A percentile compares a stretch with the other conserved stretches of the same genome.
These are phyloP conservation scores for Pythium brachiatum DNA, from an alignment of 352 stramenopile genomes.

Conservation along the genomic window DNA sequence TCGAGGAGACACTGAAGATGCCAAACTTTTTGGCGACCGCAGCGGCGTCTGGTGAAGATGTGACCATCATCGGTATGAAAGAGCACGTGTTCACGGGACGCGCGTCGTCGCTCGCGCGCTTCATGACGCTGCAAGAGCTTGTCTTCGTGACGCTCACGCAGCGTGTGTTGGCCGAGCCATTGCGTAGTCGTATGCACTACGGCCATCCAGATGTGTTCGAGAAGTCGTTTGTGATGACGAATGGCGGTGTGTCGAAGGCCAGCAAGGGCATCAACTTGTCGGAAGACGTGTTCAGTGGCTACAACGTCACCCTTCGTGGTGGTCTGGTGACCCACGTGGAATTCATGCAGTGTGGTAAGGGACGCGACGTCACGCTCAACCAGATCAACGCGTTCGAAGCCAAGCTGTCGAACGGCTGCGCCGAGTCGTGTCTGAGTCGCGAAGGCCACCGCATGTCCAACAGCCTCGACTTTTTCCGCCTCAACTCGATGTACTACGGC, in stretches of 20 bases:
- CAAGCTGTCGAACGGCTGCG: constrained; percentile 84
- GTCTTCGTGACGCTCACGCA: constrained; percentile 87
- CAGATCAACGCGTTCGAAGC: constrained; percentile 90
- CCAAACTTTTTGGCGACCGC: constrained; percentile 82
- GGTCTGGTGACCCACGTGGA: constrained; percentile 82
- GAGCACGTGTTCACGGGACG: constrained; percentile 87
- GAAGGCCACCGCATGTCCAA: constrained; percentile 78
- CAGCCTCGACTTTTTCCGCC: constrained; percentile 76
- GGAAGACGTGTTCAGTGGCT: constrained; percentile 89
- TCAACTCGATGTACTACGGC: constrained; percentile 90
- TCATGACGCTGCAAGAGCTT: constrained; percentile 87
- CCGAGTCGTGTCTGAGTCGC: constrained; percentile 77
- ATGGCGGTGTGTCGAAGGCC: constrained; percentile 80
- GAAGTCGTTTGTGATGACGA: constrained; percentile 83
- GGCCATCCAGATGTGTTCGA: constrained; percentile 88
- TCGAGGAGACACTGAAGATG: constrained; percentile 88
- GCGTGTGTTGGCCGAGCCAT: constrained; percentile 73
- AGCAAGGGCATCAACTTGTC: constrained; percentile 88
- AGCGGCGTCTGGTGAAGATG: constrained; percentile 50
- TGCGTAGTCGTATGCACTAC: constrained; percentile 85
- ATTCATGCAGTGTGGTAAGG: constrained; percentile 89
- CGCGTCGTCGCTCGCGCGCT: constrained; percentile 81
- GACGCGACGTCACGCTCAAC: constrained; percentile 81
- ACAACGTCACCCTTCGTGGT: constrained; percentile 79
- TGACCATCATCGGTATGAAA: constrained; percentile 88